These are phyloP conservation scores for Naganishia sp. DNA, from an alignment of 1,284 basidiomycete species.

Conservation along the genomic window DNA sequence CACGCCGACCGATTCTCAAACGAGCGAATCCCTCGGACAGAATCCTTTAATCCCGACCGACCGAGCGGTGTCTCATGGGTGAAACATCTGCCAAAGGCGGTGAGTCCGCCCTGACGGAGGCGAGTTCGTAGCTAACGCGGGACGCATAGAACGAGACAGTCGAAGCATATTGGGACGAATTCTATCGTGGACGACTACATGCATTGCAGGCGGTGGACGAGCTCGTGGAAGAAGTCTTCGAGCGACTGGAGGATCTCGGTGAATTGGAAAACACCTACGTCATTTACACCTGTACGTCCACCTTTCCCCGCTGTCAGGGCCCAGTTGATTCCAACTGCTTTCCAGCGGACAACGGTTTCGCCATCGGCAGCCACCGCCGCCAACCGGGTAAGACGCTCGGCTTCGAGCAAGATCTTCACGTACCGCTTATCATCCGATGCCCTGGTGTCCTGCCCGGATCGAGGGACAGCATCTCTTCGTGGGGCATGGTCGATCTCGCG, in stretches of 20 bases:
- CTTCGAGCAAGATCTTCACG: slow-evolving; percentile 48
- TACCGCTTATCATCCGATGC: slow-evolving; percentile 43
- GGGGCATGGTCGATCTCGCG: slow-evolving; percentile 44
- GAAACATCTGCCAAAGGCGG: slow-evolving; percentile 38
- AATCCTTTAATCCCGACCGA: slow-evolving; percentile 41
- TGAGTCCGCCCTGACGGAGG: neutral
- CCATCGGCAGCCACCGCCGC: slow-evolving; percentile 44
- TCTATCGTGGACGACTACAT: slow-evolving; percentile 43
- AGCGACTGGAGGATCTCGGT: slow-evolving; percentile 40
- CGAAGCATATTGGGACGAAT: slow-evolving; percentile 48
- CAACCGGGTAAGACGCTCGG: slow-evolving; percentile 48
- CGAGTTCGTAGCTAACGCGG: neutral
- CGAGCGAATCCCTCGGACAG: slow-evolving; percentile 34
- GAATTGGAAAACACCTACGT: slow-evolving; percentile 47
- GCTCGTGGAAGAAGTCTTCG: slow-evolving; percentile 43
- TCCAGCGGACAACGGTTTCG: slow-evolving; percentile 46
- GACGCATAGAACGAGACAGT: slow-evolving; percentile 37
- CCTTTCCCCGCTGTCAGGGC: slow-evolving; percentile 8
- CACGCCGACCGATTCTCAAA: slow-evolving; percentile 41
- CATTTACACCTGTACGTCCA: slow-evolving; percentile 40
- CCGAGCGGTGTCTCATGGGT: slow-evolving; percentile 46
- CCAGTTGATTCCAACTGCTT: neutral
- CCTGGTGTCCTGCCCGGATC: slow-evolving; percentile 38
- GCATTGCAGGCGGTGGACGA: slow-evolving; percentile 46
- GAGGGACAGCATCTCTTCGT: slow-evolving; percentile 36